Evolutionary conservation across 2,329 filamentous ascomycete species (phyloP).

Genomic region (Magnaporthales sp.): DNA sequence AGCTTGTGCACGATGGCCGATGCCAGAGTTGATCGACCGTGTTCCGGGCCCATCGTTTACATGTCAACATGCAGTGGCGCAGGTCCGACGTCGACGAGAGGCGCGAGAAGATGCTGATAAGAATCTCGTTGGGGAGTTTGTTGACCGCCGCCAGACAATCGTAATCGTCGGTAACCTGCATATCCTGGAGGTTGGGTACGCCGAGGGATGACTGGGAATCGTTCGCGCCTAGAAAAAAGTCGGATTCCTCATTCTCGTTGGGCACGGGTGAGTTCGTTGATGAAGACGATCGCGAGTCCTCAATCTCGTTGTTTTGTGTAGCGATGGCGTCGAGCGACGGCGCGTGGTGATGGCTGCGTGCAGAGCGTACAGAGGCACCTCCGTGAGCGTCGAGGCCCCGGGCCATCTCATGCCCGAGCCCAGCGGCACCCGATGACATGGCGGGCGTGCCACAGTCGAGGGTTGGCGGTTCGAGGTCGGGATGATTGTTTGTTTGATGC

Average conservation of each 20-base stretch:
- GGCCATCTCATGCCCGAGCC: neutral
- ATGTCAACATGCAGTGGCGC: conserved; percentile 86
- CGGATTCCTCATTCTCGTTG: conserved; percentile 81
- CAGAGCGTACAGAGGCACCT: neutral
- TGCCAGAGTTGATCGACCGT: conserved; percentile 93
- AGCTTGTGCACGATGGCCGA: conserved; percentile 81
- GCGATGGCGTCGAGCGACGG: conserved; percentile 15
- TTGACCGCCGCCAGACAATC: conserved; percentile 71
- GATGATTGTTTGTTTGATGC: neutral
- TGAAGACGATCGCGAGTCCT: conserved; percentile 52
- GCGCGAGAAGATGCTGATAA: conserved; percentile 87
- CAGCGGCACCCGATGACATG: neutral
- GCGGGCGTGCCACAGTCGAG: neutral
- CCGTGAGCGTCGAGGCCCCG: neutral
- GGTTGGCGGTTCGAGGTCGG: neutral
- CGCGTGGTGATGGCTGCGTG: conserved; percentile 8
- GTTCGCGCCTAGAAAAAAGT: conserved; percentile 83
- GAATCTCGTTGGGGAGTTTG: conserved; percentile 83
- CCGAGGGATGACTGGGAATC: conserved; percentile 91
- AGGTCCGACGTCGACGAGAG: conserved; percentile 69
- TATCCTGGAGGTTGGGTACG: conserved; percentile 67
- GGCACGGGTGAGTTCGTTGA: conserved; percentile 68
- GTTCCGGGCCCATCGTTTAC: conserved; percentile 85
- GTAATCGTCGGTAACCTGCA: conserved; percentile 58
- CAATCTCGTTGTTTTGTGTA: conserved; percentile 17